These are phyloP conservation scores for Pseudozyma tsukubaensis DNA, from an alignment of 1,284 basidiomycete genomes.

Conservation along the genomic window DNA sequence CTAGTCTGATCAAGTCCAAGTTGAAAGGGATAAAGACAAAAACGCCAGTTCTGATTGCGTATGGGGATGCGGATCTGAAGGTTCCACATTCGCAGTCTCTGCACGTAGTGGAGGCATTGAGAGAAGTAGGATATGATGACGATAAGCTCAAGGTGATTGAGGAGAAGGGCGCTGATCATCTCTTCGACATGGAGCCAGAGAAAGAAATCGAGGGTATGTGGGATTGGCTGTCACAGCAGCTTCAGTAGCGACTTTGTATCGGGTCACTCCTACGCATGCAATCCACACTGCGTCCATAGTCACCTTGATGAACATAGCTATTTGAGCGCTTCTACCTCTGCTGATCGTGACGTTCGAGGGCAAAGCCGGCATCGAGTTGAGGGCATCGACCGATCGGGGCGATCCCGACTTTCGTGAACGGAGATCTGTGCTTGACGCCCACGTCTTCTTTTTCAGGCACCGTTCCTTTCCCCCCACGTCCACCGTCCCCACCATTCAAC, in stretches of 20 bases:
- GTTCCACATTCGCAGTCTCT: constrained; percentile 51
- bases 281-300: too few species aligned
- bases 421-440: too few species aligned
- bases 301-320: too few species aligned
- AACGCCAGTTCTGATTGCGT: constrained; percentile 43
- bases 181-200: constrained; percentile 47
- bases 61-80: constrained; percentile 47
- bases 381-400: too few species aligned
- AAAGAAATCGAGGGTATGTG: constrained; percentile 39
- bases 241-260: not conserved
- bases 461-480: not conserved
- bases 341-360: too few species aligned
- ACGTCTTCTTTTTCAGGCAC: not conserved
- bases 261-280: too few species aligned
- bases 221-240: constrained; percentile 29
- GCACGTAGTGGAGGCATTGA: constrained; percentile 44
- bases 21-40: not conserved
- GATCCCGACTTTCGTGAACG: too few species aligned
- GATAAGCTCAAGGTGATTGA: constrained; percentile 22
- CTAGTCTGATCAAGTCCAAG: constrained; percentile 27
- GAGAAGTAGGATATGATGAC: constrained; percentile 26
- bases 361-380: too few species aligned
- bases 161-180: constrained; percentile 42
- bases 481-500: not conserved
- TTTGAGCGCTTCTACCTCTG: too few species aligned